A percentile compares a stretch with the other conserved stretches of the same genome.
Evolutionary conservation across 768 basidiomycete species (phyloP).

Genomic region (Hysterangium stoloniferum): DNA sequence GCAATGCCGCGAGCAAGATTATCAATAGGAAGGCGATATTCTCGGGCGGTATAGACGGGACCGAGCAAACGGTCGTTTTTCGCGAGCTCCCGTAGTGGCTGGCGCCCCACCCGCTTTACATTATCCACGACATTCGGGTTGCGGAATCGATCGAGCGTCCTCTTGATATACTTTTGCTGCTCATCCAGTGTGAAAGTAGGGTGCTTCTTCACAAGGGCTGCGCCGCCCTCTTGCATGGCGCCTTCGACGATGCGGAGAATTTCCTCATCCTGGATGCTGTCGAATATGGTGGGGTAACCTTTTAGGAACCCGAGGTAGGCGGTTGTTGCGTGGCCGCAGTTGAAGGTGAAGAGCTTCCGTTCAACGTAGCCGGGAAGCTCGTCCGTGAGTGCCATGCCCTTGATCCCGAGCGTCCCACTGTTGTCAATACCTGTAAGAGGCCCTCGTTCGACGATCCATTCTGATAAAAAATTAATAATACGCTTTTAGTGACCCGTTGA

Average conservation of each 20-base stretch:
- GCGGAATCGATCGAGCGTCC: conserved; percentile 26
- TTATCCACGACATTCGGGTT: conserved; percentile 31
- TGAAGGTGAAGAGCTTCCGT: conserved; percentile 37
- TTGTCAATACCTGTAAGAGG: conserved; percentile 20
- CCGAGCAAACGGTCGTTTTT: conserved; percentile 30
- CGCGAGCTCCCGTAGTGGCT: conserved; percentile 33
- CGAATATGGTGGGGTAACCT: conserved; percentile 24
- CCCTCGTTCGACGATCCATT: conserved; percentile 31
- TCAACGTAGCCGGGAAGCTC: conserved; percentile 31
- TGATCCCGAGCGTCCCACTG: conserved; percentile 16
- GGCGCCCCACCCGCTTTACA: conserved; percentile 29
- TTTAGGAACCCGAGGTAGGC: conserved; percentile 33
- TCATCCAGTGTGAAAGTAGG: conserved; percentile 18
- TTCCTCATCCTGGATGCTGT: conserved; percentile 24
- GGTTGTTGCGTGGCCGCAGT: conserved; percentile 32
- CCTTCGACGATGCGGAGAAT: conserved; percentile 22
- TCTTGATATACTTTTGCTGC: conserved; percentile 26
- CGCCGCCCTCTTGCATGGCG: conserved; percentile 32
- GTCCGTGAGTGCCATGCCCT: conserved; percentile 26
- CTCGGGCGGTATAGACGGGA: conserved; percentile 28
- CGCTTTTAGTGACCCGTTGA: not conserved
- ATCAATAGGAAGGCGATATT: conserved; percentile 23
- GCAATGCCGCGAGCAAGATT: conserved; percentile 29
- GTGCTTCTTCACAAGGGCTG: conserved; percentile 27
- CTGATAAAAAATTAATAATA: conserved; percentile 7